These are phyloP conservation scores for Alternaria arborescens DNA, from an alignment of 2,329 filamentous ascomycete genomes.

Conservation along the genomic window DNA sequence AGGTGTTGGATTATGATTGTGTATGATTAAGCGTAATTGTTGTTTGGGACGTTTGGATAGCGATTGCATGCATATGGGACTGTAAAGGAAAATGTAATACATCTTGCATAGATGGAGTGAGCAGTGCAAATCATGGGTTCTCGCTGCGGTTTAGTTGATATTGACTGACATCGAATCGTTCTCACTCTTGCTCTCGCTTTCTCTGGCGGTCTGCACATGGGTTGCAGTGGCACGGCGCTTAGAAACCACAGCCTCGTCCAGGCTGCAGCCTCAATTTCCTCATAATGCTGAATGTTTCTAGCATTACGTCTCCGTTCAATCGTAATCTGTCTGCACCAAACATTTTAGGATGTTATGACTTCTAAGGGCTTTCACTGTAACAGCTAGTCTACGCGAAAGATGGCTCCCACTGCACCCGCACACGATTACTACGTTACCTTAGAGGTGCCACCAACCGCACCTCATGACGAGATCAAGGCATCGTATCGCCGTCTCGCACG, in stretches of 20 bases:
- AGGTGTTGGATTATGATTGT: constrained; percentile 21
- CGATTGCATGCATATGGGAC: constrained; percentile 1
- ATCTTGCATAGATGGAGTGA: constrained; percentile 3
- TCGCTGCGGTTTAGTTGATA: background rate
- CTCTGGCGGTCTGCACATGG: background rate
- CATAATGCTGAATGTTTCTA: background rate
- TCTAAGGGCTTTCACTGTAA: background rate
- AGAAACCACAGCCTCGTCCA: background rate
- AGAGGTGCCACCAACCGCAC: constrained; percentile 1
- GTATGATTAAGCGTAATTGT: constrained; percentile 32
- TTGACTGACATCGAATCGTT: background rate
- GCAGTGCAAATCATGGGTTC: background rate
- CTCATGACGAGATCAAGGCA: background rate
- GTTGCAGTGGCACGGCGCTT: background rate
- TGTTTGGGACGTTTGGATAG: constrained; percentile 24
- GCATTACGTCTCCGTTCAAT: background rate
- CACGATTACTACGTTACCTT: constrained; percentile 9
- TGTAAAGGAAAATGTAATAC: constrained; percentile 6
- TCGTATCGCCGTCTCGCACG: constrained; percentile 10
- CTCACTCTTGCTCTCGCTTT: background rate
- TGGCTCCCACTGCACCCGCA: background rate
- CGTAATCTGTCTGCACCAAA: background rate
- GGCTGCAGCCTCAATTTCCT: background rate
- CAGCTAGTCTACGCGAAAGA: background rate
- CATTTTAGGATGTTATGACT: background rate